Evolutionary conservation across 768 basidiomycete species (phyloP).

Genomic region (Hypsizygus marmoreus): DNA sequence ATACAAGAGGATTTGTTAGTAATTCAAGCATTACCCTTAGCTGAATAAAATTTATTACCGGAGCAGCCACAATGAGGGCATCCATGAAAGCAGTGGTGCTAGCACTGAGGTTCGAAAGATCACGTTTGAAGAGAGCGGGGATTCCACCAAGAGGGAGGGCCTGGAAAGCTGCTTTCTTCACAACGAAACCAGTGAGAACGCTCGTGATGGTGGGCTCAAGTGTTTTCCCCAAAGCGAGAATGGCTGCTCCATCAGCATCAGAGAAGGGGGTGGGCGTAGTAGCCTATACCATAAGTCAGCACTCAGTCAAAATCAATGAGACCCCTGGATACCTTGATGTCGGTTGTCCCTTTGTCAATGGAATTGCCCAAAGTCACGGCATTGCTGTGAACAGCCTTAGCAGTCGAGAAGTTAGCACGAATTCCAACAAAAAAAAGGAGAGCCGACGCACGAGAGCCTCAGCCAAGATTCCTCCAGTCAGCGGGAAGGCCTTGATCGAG

Average conservation of each 20-base stretch:
- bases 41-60: constrained; percentile 19
- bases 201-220: constrained; percentile 28
- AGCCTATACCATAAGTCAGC: constrained; percentile 13
- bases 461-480: constrained; percentile 22
- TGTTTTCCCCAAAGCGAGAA: constrained; percentile 23
- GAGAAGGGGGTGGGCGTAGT: constrained; percentile 21
- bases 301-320: too few relatives aligned
- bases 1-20: background rate
- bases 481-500: constrained; percentile 31
- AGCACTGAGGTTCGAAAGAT: constrained; percentile 25
- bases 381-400: constrained; percentile 32
- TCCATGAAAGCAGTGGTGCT: constrained; percentile 20
- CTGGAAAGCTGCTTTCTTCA: constrained; percentile 26
- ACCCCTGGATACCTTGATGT: constrained; percentile 28
- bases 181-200: constrained; percentile 21
- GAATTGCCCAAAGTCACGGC: constrained; percentile 21
- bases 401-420: background rate
- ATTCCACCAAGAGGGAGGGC: constrained; percentile 30
- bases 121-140: constrained; percentile 28
- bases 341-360: constrained; percentile 27
- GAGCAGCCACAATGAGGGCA: constrained; percentile 27
- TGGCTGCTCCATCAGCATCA: constrained; percentile 25
- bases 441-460: constrained; percentile 26
- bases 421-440: background rate
- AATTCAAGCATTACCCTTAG: background rate